Evolutionary conservation across 2,329 filamentous ascomycete genomes (phyloP), one percentile per base, ranked within the genome.

Genomic region (Fusarium incarnatum): DNA sequence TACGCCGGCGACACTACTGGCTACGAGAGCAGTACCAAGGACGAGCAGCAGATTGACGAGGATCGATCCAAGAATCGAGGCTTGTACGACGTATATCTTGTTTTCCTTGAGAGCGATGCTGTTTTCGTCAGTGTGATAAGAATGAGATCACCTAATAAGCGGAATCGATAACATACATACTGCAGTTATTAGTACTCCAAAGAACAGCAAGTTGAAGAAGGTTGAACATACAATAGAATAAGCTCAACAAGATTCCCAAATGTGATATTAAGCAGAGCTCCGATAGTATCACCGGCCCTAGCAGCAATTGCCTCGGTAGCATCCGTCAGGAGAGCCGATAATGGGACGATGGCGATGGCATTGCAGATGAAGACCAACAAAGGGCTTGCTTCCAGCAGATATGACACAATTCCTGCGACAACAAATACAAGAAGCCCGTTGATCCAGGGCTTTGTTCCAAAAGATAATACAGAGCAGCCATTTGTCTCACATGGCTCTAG

Each of bases 61-160:
- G 57, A 94, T 92, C 1, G 91, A 93, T 23, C 92, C 92, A 20
- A 94, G 83, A 44, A 94, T 83, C 1, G 92, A 93, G 12, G 91
- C 91, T 77, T 94, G 91, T n/a, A 94, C 92, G 67, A 94, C 90
- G 25, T 88, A 84, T 49, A 93, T 91, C 75, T 94, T 89, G 76
- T 91, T 83, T 79, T 83, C 81, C 55, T 76, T 75, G 20, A 83
- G 73, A 1, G 81, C 81, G 34, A 82, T 89, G 67, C 88, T 90
- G 75, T 9, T 13, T 3, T 25, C 8, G 62, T 77, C 27, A 77
- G 7, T 9, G 13, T 20, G 25, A 16, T 11, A 18, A 11, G 3
- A 10, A 11, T 18, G 9, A 6, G 5, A 18, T 18, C 5, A 6
- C 9, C 16, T 18, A 2, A 18, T 34, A 6, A 18, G 1, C 5